Conservation (phyloP, 441 rosid species). For the Breynia disticha region DNA sequence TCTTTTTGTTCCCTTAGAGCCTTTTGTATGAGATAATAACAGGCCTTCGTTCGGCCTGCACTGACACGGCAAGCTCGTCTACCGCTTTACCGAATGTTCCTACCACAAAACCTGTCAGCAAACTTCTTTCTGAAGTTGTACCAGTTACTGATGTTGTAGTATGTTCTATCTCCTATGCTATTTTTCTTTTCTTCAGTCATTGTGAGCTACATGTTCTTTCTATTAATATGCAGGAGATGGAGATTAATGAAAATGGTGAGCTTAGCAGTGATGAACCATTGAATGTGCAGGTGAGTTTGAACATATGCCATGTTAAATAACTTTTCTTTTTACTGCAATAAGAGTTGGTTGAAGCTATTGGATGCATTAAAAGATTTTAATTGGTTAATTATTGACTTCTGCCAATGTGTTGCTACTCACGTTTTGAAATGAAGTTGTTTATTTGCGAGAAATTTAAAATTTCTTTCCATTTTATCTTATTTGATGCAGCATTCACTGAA, state of each 20-base stretch:
- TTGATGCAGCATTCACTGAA: too few species aligned
- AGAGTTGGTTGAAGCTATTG: too few species aligned
- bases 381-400: too few species aligned
- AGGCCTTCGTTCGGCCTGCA: slow-evolving; percentile 56
- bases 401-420: too few species aligned
- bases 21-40: slow-evolving; percentile 69
- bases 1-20: slow-evolving; percentile 35
- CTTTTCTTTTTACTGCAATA: too few species aligned
- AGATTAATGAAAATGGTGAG: slow-evolving; percentile 26
- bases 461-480: too few species aligned
- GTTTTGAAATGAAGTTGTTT: too few species aligned
- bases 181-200: background rate
- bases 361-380: too few species aligned
- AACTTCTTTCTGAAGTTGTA: slow-evolving; percentile 52
- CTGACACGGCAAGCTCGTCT: slow-evolving; percentile 79
- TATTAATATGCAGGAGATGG: slow-evolving; percentile 32
- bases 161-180: slow-evolving; percentile 10
- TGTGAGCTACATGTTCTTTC: slow-evolving; percentile 9
- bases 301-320: too few species aligned
- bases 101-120: slow-evolving; percentile 46
- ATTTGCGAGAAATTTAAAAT: too few species aligned
- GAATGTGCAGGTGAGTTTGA: slow-evolving; percentile 36
- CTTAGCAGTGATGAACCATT: slow-evolving; percentile 34
- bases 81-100: slow-evolving; percentile 53
- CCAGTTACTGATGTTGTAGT: slow-evolving; percentile 33